Evolutionary conservation across 495 filamentous ascomycete genomes (phyloP).

Genomic region (Umbilicaria muhlenbergii): DNA sequence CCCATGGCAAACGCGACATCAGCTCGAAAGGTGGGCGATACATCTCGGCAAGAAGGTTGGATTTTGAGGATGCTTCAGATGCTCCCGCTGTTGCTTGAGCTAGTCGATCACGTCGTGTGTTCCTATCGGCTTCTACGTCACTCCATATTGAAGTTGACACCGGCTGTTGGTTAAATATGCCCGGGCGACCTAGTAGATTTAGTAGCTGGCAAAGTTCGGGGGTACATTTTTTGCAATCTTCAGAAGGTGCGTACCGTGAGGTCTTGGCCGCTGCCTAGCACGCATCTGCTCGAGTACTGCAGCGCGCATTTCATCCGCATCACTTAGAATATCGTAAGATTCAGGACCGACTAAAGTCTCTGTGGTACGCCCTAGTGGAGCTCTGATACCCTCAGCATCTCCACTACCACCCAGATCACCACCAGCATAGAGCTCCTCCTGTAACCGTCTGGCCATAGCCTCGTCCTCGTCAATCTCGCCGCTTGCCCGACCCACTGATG

Average conservation of each 20-base stretch:
- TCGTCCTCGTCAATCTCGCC: conserved; percentile 60
- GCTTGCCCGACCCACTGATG: not conserved
- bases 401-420: conserved; percentile 22
- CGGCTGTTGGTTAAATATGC: conserved; percentile 79
- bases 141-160: conserved; percentile 55
- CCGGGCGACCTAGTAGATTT: conserved; percentile 33
- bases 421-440: conserved; percentile 74
- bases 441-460: conserved; percentile 76
- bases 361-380: conserved; percentile 79
- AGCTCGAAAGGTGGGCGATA: conserved; percentile 83
- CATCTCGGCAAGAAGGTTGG: conserved; percentile 66
- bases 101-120: conserved; percentile 32
- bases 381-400: conserved; percentile 56
- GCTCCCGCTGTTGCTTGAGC: conserved; percentile 55
- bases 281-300: conserved; percentile 53
- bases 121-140: conserved; percentile 27
- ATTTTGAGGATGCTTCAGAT: conserved; percentile 53
- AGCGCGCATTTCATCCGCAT: conserved; percentile 41
- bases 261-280: conserved; percentile 30
- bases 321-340: conserved; percentile 31
- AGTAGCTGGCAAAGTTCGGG: not conserved
- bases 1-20: conserved; percentile 60
- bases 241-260: conserved; percentile 21
- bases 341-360: conserved; percentile 77
- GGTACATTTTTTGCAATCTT: not conserved